Base-by-base conservation (phyloP, 1,139 yeast genomes). In the Debaryomyces sp. region DNA sequence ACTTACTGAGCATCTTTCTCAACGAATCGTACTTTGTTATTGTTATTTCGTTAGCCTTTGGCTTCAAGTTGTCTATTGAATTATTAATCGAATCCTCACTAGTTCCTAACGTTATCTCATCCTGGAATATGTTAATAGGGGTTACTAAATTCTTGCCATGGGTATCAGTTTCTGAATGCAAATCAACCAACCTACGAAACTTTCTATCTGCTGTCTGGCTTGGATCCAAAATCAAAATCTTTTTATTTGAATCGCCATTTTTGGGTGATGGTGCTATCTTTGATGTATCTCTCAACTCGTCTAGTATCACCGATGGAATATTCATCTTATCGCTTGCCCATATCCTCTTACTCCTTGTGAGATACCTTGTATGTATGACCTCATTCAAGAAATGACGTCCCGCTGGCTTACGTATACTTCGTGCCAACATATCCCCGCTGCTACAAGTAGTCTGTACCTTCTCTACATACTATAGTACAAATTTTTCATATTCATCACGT, bases 211-310 rank as follows among this genome's bases (percentile, higher is more conserved):
- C 49, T 17, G 59, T 56, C 39, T 58, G 49, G 6, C 55, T 53
- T 3, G 63, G 66, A 17, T 54, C 51, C 29, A 59, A 48, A 17
- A 60, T 61, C 48, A 60, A 50, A 42, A 60, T 48, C 15, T 43
- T 41, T 18, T 46, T 44, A 8, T 34, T 51, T 27, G 40, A 47
- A 17, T 49, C 51, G 18, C 44, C 44, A 15, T 23, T 50, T 50
- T 32, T 45, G 37, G 42, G 41, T 36, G 44, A 41, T 8, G 50
- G 46, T 18, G 56, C 52, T 29, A 49, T 41, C 21, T 45, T 50
- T 10, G 60, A 41, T 6, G 52, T 39, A 37, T 54, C 60, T 49
- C 53, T 40, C 23, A 62, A 50, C 43, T 55, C 62, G 24, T 58
- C 57, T 10, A 64, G 52, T 21, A 63, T 53, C 21, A 55, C 46